A percentile compares a stretch with the other conserved stretches of the same genome.
Evolutionary conservation across 2,329 filamentous ascomycete genomes (phyloP).

Genomic region (Ustulina deusta): DNA sequence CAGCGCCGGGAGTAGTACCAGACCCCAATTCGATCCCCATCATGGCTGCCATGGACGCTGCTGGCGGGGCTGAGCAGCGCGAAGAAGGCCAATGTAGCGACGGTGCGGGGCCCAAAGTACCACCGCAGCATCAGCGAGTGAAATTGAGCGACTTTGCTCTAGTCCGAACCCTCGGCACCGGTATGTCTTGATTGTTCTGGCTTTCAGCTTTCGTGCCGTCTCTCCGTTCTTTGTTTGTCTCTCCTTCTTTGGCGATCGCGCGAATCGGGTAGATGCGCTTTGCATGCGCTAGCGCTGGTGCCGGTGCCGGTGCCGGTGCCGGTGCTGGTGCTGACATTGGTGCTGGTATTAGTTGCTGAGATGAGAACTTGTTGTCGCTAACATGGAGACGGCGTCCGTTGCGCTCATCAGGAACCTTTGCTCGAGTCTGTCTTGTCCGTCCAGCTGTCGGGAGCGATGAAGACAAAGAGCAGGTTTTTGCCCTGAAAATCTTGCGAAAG

Average conservation of each 20-base stretch:
- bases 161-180: conserved; percentile 81
- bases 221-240: background rate
- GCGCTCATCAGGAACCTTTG: conserved; percentile 75
- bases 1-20: conserved; percentile 42
- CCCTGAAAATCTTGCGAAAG: conserved; percentile 82
- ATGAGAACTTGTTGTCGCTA: conserved; percentile 10
- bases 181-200: conserved; percentile 56
- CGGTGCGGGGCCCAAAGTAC: conserved; percentile 45
- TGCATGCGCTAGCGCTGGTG: conserved; percentile 9
- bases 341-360: background rate
- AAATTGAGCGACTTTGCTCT: conserved; percentile 74
- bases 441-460: conserved; percentile 66
- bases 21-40: conserved; percentile 43
- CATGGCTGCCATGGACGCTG: conserved; percentile 39
- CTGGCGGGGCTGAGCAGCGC: conserved; percentile 38
- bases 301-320: background rate
- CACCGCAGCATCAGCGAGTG: conserved; percentile 53
- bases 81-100: conserved; percentile 34
- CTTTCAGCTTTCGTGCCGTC: background rate
- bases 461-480: conserved; percentile 76
- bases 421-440: conserved; percentile 82
- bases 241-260: background rate
- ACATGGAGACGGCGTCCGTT: conserved; percentile 20
- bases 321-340: background rate
- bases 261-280: conserved; percentile 1